Base-by-base conservation (phyloP, 2,329 filamentous ascomycete genomes). In the Xylariaceae sp. region DNA sequence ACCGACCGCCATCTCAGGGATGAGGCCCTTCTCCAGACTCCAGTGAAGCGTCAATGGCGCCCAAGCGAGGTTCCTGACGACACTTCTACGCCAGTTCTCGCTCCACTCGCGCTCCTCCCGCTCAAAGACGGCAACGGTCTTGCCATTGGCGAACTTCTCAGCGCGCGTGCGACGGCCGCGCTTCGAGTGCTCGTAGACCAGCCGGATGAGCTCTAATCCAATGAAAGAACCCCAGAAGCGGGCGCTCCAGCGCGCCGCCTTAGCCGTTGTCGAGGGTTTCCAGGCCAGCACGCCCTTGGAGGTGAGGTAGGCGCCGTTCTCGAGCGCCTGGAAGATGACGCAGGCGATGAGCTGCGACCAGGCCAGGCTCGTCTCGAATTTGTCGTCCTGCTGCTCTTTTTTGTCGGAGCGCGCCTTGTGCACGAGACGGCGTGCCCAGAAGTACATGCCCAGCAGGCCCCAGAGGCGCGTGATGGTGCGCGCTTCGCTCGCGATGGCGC, bases 21-120 rank as follows among this genome's bases (percentile, higher is more conserved):
- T 73, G 8, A 85, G 71, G 0, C 89, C 90, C 58, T 82, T 77
- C 61, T 89, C 85, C 47, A 87, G 73, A 68, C 90, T 88, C 88
- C 89, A 96, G 76, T 97, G 91, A 30, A 93, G 70, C 62, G 90
- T 93, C 71, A 96, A 78, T 37, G 92, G 91, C 58, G 89, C 85
- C 85, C 90, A 96, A 37, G 88, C 86, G 62, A 84, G 71, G 74
- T 91, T 92, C 48, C 86, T 82, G 17, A 85, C 78, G 56, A 93
- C 75, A 69, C 87, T 83, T 70, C 81, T 84, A 79, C 82, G 86
- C 83, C 84, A 92, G 61, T 76, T 71, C 10, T 66, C 70, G 49
- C 68, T 67, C 76, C 82, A 84, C 51, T 76, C 75, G 67, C 64
- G 65, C 59, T 70, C 70, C 53, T 74, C 69, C 18, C 54, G 52